Conservation (phyloP, 805 yeast species). For the Candida cerambycidarum region DNA sequence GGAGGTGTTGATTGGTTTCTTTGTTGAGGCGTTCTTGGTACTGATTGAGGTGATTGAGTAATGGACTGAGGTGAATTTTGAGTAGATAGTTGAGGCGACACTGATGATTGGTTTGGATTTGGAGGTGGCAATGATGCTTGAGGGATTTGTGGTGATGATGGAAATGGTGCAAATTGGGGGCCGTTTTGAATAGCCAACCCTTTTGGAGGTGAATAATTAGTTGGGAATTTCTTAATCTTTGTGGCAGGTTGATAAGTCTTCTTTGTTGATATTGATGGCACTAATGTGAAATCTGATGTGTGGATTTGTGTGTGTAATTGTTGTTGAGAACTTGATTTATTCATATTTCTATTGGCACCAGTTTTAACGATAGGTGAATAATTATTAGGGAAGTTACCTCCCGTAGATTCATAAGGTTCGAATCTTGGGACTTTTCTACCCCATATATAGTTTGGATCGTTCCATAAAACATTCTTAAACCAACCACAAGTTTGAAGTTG, state of each 20-base stretch:
- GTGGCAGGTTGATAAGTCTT: slow-evolving; percentile 35
- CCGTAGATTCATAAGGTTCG: slow-evolving; percentile 23
- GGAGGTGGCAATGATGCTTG: background rate
- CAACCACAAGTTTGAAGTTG: slow-evolving; percentile 35
- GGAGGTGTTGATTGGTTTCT: slow-evolving; percentile 2
- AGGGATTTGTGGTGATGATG: background rate
- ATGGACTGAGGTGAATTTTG: slow-evolving; percentile 1
- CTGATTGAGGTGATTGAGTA: background rate
- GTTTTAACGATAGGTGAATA: slow-evolving; percentile 29
- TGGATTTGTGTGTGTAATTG: slow-evolving; percentile 41
- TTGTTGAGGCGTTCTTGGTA: slow-evolving; percentile 5
- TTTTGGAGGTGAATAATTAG: slow-evolving; percentile 13
- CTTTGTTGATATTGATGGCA: slow-evolving; percentile 31
- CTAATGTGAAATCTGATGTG: slow-evolving; percentile 30
- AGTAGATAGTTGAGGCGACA: background rate
- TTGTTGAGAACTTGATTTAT: slow-evolving; percentile 37
- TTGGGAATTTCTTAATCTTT: slow-evolving; percentile 26
- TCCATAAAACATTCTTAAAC: slow-evolving; percentile 42
- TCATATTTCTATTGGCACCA: slow-evolving; percentile 37
- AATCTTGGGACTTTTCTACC: slow-evolving; percentile 31
- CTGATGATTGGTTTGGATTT: too few relatives aligned
- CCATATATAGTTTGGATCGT: slow-evolving; percentile 42
- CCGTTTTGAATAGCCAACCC: slow-evolving; percentile 8
- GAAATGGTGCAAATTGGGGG: slow-evolving; percentile 1
- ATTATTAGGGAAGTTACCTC: slow-evolving; percentile 5